Conservation (phyloP, 2,329 filamentous ascomycete species). For the Cladosporium sp. region DNA sequence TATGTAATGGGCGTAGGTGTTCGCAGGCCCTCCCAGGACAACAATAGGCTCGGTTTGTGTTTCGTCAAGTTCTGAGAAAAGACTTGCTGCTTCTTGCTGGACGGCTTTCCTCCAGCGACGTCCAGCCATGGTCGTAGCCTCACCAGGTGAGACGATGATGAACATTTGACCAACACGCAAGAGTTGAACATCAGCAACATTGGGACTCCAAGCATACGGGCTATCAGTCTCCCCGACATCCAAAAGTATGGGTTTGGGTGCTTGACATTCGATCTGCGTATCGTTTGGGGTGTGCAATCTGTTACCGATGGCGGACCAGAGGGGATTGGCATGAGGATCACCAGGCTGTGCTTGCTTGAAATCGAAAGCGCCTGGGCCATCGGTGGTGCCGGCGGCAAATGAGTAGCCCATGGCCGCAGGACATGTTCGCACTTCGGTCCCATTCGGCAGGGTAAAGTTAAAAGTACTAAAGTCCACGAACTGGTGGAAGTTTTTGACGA, state of each 20-base stretch:
- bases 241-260: constrained; percentile 76
- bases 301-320: constrained; percentile 73
- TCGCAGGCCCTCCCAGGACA: constrained; percentile 81
- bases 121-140: constrained; percentile 89
- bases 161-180: constrained; percentile 79
- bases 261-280: constrained; percentile 70
- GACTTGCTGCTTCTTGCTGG: constrained; percentile 41
- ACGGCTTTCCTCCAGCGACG: constrained; percentile 77
- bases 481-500: constrained; percentile 77
- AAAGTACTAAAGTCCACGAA: constrained; percentile 78
- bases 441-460: constrained; percentile 68
- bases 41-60: constrained; percentile 59
- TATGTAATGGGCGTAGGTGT: constrained; percentile 83
- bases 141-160: constrained; percentile 78
- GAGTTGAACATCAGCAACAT: constrained; percentile 83
- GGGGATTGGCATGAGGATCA: constrained; percentile 65
- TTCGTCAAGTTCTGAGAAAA: constrained; percentile 17
- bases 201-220: constrained; percentile 86
- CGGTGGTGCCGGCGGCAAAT: constrained; percentile 87
- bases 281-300: constrained; percentile 65
- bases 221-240: constrained; percentile 75
- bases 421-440: constrained; percentile 67
- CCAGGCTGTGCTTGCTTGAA: constrained; percentile 83
- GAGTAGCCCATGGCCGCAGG: constrained; percentile 85
- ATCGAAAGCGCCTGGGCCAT: constrained; percentile 86